Base-by-base conservation (phyloP, 2,329 filamentous ascomycete genomes). In the Diaporthe citrichinensis region DNA sequence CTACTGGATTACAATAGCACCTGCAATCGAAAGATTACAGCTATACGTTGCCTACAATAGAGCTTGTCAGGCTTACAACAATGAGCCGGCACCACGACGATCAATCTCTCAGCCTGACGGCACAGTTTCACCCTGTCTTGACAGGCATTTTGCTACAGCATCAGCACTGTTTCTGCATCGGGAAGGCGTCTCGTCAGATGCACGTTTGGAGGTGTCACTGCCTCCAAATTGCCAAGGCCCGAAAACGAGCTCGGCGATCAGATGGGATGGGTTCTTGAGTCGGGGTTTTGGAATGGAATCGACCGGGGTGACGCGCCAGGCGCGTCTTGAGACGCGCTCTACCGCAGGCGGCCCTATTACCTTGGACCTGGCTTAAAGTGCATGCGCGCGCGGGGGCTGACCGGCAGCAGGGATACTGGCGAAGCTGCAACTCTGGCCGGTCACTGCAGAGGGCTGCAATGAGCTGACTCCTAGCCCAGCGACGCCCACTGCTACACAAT, bases 261-360 rank as follows among this genome's bases (percentile, higher is more conserved):
- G 58, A 62, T 67, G 41, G 74, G 34, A 59, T 51, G 67, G 62
- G 61, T 49, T 41, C 34, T 44, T 68, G 74, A 69, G 71, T 74
- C 74, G 71, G 67, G 44, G n/a, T 25, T 31, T 49, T 75, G 36
- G 39, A 25, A 51, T 31, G 46, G 71, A 31, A n/a, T 57, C 46
- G 36, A 49, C 72, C 58, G 75, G 72, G 67, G 53, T 72, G 73
- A 75, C 75, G 75, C 75, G 75, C 68, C 61, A 49, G 59, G 44
- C 73, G 75, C 75, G 75, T 75, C 31, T 58, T 4, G 58, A 68
- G 49, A 55, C 65, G 62, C 68, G 59, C 51, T 57, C 58, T 65
- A 57, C 61, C 61, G 36, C 73, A 55, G 65, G 53, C 59, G 39
- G 61, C 59, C 72, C 72, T 72, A 55, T 55, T 39, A 71, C 46